Percentiles rank a stretch among this genome's conserved stretches.
phyloP scores from a whole-genome alignment of 2,329 filamentous ascomycete species.

The Venturia aucupariae region DNA sequence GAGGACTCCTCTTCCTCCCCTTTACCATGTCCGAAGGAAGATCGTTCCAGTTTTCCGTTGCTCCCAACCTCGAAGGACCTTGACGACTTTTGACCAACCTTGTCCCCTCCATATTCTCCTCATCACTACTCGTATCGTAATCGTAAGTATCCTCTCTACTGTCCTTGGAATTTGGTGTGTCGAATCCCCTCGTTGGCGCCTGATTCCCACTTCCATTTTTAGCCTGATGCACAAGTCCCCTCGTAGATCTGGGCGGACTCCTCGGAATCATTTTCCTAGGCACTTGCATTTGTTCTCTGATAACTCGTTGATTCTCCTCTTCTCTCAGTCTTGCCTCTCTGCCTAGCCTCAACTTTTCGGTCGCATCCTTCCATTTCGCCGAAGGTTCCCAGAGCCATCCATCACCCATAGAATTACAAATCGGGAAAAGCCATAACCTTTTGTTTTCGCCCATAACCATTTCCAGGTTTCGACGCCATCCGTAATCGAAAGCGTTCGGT shows the following conservation, averaged over 20 bases:
- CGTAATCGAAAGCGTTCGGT: constrained; percentile 88
- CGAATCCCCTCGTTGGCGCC: constrained; percentile 16
- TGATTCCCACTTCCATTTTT: background rate
- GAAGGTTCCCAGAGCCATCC: constrained; percentile 93
- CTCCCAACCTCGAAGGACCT: constrained; percentile 16
- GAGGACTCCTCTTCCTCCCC: constrained; percentile 12
- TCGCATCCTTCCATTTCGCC: constrained; percentile 63
- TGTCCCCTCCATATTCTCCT: constrained; percentile 23
- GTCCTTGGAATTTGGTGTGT: constrained; percentile 28
- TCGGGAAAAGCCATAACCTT: constrained; percentile 67
- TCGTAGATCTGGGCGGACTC: constrained; percentile 32
- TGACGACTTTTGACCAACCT: constrained; percentile 24
- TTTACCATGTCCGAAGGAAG: constrained; percentile 35
- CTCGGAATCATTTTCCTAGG: constrained; percentile 27
- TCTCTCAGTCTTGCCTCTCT: constrained; percentile 47
- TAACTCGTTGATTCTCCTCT: constrained; percentile 31
- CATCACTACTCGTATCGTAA: constrained; percentile 27
- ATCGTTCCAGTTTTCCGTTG: constrained; percentile 39
- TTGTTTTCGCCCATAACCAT: constrained; percentile 73
- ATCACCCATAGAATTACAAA: constrained; percentile 80
- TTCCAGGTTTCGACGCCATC: constrained; percentile 65
- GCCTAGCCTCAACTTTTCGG: constrained; percentile 49
- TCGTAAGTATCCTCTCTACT: constrained; percentile 24
- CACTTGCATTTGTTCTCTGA: constrained; percentile 28
- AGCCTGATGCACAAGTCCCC: constrained; percentile 23